These are phyloP conservation scores for Paecilomyces variotii DNA, from an alignment of 2,329 filamentous ascomycete species.

Conservation along the genomic window DNA sequence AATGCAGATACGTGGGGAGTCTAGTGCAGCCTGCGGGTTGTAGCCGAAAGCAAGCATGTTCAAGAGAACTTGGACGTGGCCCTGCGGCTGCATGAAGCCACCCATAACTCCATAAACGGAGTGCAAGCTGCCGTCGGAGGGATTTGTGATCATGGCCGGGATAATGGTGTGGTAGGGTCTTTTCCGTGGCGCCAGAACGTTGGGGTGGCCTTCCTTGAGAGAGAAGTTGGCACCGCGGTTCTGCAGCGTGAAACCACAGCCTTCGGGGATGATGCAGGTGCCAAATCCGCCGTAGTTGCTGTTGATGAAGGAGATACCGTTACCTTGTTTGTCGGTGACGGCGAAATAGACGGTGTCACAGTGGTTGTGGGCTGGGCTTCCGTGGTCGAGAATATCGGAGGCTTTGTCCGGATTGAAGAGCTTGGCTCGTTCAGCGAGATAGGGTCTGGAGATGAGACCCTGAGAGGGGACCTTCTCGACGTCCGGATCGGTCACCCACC, in stretches of 20 bases:
- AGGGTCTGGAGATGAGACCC: slow-evolving; percentile 61
- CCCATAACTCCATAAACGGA: slow-evolving; percentile 95
- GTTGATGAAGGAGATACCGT: slow-evolving; percentile 95
- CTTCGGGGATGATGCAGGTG: slow-evolving; percentile 72
- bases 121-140: slow-evolving; percentile 64
- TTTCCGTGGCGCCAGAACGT: slow-evolving; percentile 71
- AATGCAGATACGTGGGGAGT: slow-evolving; percentile 86
- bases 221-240: slow-evolving; percentile 87
- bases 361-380: slow-evolving; percentile 75
- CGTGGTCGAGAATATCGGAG: slow-evolving; percentile 53
- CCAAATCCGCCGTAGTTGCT: slow-evolving; percentile 85
- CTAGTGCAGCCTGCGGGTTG: slow-evolving; percentile 78
- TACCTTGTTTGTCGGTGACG: slow-evolving; percentile 71
- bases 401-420: slow-evolving; percentile 52
- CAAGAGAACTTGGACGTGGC: slow-evolving; percentile 84
- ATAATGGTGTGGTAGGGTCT: slow-evolving; percentile 98
- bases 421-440: slow-evolving; percentile 62
- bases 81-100: slow-evolving; percentile 96
- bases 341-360: slow-evolving; percentile 94
- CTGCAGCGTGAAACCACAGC: slow-evolving; percentile 88
- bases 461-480: slow-evolving; percentile 60
- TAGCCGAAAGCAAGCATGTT: slow-evolving; percentile 79
- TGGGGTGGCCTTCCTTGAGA: slow-evolving; percentile 63
- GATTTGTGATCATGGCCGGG: slow-evolving; percentile 77
- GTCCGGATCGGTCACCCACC: slow-evolving; percentile 83